Conservation (phyloP, 495 filamentous ascomycete genomes). For the Pyrenula massariospora region DNA sequence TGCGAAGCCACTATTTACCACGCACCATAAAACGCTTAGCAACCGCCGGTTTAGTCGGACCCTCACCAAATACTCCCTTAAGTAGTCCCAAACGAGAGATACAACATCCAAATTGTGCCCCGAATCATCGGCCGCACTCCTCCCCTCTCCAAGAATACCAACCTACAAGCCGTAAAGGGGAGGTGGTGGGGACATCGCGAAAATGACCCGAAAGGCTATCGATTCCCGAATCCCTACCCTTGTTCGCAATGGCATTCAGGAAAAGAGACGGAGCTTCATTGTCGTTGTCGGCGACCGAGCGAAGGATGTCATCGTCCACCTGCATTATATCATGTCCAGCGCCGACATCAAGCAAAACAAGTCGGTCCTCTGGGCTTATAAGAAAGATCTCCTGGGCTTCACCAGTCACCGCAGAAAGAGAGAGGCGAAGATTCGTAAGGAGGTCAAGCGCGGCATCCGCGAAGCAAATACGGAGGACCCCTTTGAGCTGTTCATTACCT, state of each 20-base stretch:
- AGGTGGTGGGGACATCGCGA: slow-evolving; percentile 3
- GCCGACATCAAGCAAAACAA: slow-evolving; percentile 92
- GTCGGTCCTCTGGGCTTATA: slow-evolving; percentile 98
- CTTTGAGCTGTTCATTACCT: slow-evolving; percentile 94
- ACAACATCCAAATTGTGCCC: no score
- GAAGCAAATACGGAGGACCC: slow-evolving; percentile 94
- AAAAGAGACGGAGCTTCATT: slow-evolving; percentile 97
- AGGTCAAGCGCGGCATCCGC: slow-evolving; percentile 88
- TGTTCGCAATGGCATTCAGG: slow-evolving; percentile 89
- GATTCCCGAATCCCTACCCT: slow-evolving; percentile 94
- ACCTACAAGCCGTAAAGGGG: no score
- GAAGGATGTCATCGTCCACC: slow-evolving; percentile 93
- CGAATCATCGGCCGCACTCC: no score
- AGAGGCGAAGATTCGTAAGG: slow-evolving; percentile 94
- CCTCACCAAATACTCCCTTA: no score
- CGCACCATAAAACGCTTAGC: no score
- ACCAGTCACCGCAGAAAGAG: slow-evolving; percentile 95
- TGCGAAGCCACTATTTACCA: no score
- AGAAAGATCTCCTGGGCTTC: slow-evolving; percentile 92
- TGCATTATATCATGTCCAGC: slow-evolving; percentile 87
- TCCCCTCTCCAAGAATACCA: no score
- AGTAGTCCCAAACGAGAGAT: no score
- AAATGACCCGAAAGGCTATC: slow-evolving; percentile 46
- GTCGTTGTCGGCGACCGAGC: slow-evolving; percentile 90
- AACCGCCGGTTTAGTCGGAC: no score